phyloP scores from a whole-genome alignment of 306 rosid genomes.

The Pueraria montana region DNA sequence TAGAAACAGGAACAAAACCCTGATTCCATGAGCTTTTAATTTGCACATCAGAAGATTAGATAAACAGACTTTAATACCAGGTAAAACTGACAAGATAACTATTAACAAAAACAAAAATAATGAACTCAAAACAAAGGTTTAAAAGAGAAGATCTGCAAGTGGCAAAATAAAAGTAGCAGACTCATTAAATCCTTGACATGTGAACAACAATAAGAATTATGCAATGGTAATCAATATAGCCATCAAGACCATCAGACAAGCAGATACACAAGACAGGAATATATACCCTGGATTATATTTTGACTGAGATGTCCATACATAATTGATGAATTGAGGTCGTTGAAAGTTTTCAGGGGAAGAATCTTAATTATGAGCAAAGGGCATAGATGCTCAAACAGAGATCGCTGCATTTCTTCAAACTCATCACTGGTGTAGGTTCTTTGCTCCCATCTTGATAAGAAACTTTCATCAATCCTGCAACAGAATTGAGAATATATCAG shows the following conservation, averaged over 20 bases:
- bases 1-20: constrained; percentile 30
- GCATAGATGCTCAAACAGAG: constrained; percentile 88
- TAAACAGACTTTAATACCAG: constrained; percentile 1
- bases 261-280: constrained; percentile 41
- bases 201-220: not conserved
- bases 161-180: not conserved
- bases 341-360: constrained; percentile 86
- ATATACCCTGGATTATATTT: constrained; percentile 59
- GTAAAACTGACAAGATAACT: constrained; percentile 29
- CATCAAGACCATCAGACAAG: constrained; percentile 29
- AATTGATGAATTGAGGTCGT: constrained; percentile 67
- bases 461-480: constrained; percentile 70
- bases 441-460: constrained; percentile 60
- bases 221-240: constrained; percentile 13
- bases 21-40: constrained; percentile 4
- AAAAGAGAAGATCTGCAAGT: not conserved
- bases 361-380: constrained; percentile 86
- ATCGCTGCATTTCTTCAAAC: constrained; percentile 65
- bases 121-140: constrained; percentile 3
- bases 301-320: constrained; percentile 71
- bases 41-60: constrained; percentile 18
- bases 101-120: not conserved
- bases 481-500: constrained; percentile 38
- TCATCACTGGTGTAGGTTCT: constrained; percentile 62
- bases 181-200: constrained; percentile 10